Evolutionary conservation across 306 rosid species (phyloP).

Genomic region (Mucuna pruriens): DNA sequence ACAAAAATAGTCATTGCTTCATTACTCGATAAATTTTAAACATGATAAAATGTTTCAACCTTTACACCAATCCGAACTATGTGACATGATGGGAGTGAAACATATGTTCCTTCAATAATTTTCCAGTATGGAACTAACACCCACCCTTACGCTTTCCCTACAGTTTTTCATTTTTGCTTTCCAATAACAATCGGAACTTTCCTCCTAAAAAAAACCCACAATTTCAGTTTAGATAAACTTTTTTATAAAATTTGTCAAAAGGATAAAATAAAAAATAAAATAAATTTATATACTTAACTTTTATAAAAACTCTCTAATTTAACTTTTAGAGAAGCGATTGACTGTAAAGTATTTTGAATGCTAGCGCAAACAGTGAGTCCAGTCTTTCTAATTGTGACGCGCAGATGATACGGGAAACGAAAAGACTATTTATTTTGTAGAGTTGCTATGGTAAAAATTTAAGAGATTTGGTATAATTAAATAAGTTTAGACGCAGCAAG

Average conservation of each 20-base stretch:
- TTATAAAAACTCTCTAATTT: no score
- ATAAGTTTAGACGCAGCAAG: not conserved
- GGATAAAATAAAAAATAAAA: no score
- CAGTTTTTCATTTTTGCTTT: not conserved
- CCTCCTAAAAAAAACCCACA: no score
- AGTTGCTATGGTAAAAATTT: not conserved
- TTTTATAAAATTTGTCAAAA: no score
- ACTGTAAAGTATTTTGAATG: not conserved
- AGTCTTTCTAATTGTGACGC: not conserved
- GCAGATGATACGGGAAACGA: not conserved
- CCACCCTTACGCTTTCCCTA: not conserved
- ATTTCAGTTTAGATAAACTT: not conserved
- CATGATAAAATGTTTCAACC: not conserved
- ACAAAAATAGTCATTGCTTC: slow-evolving; percentile 41
- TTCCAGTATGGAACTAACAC: slow-evolving; percentile 31
- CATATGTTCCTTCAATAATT: slow-evolving; percentile 12
- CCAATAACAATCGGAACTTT: not conserved
- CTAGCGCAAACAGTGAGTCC: not conserved
- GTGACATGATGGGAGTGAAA: not conserved
- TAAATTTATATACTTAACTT: no score
- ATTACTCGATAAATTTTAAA: slow-evolving; percentile 34
- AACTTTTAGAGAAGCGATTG: not conserved
- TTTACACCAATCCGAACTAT: slow-evolving; percentile 4
- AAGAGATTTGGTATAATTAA: no score
- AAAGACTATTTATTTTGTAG: not conserved